A percentile compares a stretch with the other conserved stretches of the same genome.
These are phyloP conservation scores for Pseudozyma thailandica DNA, from an alignment of 1,284 basidiomycete species.

Conservation along the genomic window DNA sequence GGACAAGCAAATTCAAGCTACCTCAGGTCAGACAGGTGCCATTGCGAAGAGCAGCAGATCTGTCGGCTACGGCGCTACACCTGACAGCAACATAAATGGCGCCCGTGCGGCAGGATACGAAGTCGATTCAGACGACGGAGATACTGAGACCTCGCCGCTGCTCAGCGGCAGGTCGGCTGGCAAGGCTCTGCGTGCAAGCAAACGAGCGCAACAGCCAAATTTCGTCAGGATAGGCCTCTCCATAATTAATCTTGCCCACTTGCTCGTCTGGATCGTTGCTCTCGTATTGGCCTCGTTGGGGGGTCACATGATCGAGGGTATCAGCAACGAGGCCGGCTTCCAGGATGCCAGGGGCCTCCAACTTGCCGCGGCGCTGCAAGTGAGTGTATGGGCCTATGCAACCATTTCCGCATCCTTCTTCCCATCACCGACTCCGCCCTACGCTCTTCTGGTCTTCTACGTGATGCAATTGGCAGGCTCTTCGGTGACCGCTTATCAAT, in stretches of 20 bases:
- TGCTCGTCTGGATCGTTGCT: conserved; percentile 16
- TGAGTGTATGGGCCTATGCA: conserved; percentile 23
- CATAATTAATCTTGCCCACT: conserved; percentile 16
- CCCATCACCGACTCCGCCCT: conserved; percentile 29
- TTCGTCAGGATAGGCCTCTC: conserved; percentile 15
- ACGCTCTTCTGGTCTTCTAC: conserved; percentile 25
- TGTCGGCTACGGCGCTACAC: conserved; percentile 13
- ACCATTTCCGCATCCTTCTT: conserved; percentile 5
- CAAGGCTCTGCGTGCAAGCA: not conserved
- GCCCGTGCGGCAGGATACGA: not conserved
- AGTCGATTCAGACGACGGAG: not conserved
- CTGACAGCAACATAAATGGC: not conserved
- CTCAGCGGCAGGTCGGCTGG: not conserved
- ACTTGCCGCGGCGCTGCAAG: conserved; percentile 14
- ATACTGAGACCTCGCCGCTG: conserved; percentile 26
- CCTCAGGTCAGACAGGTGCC: not conserved
- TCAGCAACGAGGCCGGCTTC: conserved; percentile 22
- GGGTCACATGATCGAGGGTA: not conserved
- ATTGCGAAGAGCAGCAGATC: not conserved
- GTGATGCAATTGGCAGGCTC: conserved; percentile 11
- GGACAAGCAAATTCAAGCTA: conserved; percentile 1
- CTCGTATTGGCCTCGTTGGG: conserved; percentile 6
- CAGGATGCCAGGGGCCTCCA: conserved; percentile 3
- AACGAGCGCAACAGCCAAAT: conserved; percentile 11
- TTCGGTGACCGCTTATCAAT: conserved; percentile 16